Conservation (phyloP, 139 green algal genomes). For the Asterochloris sp. region DNA sequence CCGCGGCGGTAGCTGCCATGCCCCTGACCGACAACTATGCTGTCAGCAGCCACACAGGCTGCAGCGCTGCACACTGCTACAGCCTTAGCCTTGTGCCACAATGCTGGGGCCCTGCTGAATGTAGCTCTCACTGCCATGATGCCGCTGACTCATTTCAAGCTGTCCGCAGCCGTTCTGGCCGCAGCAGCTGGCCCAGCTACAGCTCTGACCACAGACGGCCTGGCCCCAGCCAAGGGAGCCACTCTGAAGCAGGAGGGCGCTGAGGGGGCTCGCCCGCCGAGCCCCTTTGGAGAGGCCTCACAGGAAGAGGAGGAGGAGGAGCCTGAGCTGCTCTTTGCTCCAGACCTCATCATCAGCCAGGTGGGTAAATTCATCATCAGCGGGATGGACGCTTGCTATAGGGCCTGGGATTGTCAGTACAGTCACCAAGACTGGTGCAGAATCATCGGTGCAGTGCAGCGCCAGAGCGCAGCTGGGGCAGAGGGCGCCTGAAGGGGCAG, state of each 20-base stretch:
- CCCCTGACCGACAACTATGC: neutral
- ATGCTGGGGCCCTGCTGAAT: neutral
- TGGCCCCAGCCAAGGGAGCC: slow-evolving; percentile 4
- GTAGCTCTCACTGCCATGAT: neutral
- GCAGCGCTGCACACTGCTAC: neutral
- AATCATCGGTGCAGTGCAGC: neutral
- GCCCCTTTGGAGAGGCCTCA: too few species aligned
- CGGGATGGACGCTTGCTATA: too few species aligned
- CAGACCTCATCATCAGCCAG: slow-evolving; percentile 18
- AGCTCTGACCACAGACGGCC: neutral
- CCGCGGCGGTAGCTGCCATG: neutral
- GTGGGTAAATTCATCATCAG: neutral
- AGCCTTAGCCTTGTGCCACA: neutral
- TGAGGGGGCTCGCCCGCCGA: neutral
- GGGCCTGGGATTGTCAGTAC: too few species aligned
- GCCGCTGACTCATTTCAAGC: neutral
- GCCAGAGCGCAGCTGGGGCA: slow-evolving; percentile 1
- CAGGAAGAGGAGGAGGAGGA: neutral
- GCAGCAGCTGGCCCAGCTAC: neutral
- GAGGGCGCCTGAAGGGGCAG: neutral
- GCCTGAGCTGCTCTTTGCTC: slow-evolving; percentile 15
- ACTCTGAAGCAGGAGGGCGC: slow-evolving; percentile 7
- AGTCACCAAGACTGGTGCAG: too few species aligned
- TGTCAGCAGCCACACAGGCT: neutral
- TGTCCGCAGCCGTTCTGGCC: neutral